Conservation (phyloP, 192 early-diverging fungal genomes). For the Gorgonomyces haynaldii region DNA sequence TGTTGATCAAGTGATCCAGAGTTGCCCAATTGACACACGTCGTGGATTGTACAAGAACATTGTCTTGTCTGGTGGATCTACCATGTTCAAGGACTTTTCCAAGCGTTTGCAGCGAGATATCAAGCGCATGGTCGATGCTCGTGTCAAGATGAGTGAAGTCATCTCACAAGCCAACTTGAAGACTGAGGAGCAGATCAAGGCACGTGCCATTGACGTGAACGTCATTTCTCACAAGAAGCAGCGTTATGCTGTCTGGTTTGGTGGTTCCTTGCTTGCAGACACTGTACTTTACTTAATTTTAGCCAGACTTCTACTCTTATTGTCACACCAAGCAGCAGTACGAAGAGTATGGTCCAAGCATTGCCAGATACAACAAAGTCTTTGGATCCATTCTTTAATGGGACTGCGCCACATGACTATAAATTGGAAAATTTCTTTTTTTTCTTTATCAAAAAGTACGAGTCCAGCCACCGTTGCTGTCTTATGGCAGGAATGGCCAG, state of each 20-base stretch:
- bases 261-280: conserved; percentile 85
- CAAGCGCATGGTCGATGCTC: conserved; percentile 67
- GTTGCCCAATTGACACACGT: conserved; percentile 92
- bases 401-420: no score
- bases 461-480: no score
- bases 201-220: conserved; percentile 86
- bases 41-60: conserved; percentile 98
- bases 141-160: conserved; percentile 22
- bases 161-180: conserved; percentile 19
- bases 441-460: no score
- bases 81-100: conserved; percentile 98
- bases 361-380: conserved; percentile 85
- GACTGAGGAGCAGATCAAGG: conserved; percentile 35
- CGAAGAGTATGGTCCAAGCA: conserved; percentile 92
- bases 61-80: conserved; percentile 95
- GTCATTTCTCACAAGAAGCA: conserved; percentile 98
- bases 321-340: conserved; percentile 98
- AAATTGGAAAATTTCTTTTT: no score
- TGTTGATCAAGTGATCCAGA: conserved; percentile 92
- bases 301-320: conserved; percentile 81
- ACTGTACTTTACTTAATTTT: conserved; percentile 48
- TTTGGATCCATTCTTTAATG: conserved; percentile 53
- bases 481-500: no score
- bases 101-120: conserved; percentile 92
- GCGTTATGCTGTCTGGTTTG: conserved; percentile 98